A percentile compares a stretch with the other conserved stretches of the same genome.
These are phyloP conservation scores for Debaryomycetaceae sp. DNA, from an alignment of 1,139 yeast genomes.

Conservation along the genomic window DNA sequence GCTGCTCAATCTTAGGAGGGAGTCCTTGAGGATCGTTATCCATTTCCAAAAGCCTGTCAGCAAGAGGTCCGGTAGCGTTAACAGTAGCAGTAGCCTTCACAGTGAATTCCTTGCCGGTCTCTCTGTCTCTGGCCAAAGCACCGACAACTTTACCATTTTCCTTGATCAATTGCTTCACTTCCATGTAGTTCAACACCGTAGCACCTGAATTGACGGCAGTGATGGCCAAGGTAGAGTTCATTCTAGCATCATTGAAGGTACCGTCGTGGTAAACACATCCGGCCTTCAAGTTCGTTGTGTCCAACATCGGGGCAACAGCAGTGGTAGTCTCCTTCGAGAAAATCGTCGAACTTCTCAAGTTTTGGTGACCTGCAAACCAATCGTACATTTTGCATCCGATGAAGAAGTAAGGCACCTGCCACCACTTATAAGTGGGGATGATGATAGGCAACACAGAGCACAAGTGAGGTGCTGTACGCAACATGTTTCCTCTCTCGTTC, in stretches of 20 bases:
- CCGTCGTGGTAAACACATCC: constrained; percentile 95
- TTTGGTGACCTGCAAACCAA: constrained; percentile 86
- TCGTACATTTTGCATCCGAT: constrained; percentile 92
- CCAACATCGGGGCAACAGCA: constrained; percentile 85
- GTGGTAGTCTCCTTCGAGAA: constrained; percentile 65
- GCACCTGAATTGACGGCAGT: constrained; percentile 90
- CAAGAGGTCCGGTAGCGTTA: constrained; percentile 94
- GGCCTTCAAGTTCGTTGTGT: constrained; percentile 76
- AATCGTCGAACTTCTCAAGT: constrained; percentile 74
- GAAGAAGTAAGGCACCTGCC: constrained; percentile 96
- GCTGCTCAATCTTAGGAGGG: constrained; percentile 48
- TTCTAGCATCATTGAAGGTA: constrained; percentile 87
- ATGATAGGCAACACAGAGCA: constrained; percentile 84
- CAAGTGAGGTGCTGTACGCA: constrained; percentile 91
- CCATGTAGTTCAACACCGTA: constrained; percentile 81
- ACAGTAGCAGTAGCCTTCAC: constrained; percentile 73
- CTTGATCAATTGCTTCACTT: constrained; percentile 73
- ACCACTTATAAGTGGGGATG: constrained; percentile 93
- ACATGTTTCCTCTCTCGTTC: constrained; percentile 85
- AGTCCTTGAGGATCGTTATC: constrained; percentile 68
- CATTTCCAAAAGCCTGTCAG: constrained; percentile 83
- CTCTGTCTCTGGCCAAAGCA: constrained; percentile 71
- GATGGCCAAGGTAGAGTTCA: constrained; percentile 81
- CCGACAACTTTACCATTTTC: constrained; percentile 62
- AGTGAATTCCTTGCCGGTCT: constrained; percentile 59